These are phyloP conservation scores for Jackrogersella minutella DNA, from an alignment of 495 filamentous ascomycete species.

Conservation along the genomic window DNA sequence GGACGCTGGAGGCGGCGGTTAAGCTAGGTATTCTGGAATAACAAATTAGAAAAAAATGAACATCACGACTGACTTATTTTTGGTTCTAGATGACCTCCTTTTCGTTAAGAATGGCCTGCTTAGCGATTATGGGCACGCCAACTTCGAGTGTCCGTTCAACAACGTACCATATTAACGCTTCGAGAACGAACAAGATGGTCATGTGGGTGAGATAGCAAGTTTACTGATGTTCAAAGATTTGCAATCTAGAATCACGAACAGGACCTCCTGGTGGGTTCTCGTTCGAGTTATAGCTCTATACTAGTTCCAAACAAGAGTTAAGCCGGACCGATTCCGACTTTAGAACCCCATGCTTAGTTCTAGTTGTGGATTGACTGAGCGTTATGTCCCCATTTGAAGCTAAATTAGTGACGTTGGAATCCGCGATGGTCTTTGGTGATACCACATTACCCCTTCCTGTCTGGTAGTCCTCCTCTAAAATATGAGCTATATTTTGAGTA, in stretches of 20 bases:
- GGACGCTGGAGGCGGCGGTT: not conserved
- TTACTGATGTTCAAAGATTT: too few relatives aligned
- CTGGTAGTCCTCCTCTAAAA: not conserved
- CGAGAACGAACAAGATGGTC: not conserved
- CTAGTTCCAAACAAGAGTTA: not conserved
- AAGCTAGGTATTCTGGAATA: slow-evolving; percentile 19
- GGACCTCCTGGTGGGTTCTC: not conserved
- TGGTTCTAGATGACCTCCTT: slow-evolving; percentile 14
- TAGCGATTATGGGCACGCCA: slow-evolving; percentile 23
- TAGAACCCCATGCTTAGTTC: not conserved
- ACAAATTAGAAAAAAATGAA: too few relatives aligned
- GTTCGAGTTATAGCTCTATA: not conserved
- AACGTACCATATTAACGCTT: slow-evolving; percentile 3
- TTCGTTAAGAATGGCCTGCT: slow-evolving; percentile 23
- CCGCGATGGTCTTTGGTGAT: not conserved
- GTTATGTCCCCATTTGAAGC: not conserved
- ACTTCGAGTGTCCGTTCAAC: slow-evolving; percentile 14
- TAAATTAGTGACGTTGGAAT: not conserved
- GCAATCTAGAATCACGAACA: not conserved
- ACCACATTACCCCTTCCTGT: too few relatives aligned
- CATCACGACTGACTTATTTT: not conserved
- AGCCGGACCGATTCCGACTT: not conserved
- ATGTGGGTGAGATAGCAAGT: too few relatives aligned
- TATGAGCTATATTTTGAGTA: not conserved
- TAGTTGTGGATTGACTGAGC: not conserved